A percentile compares a stretch with the other conserved stretches of the same genome.
These are phyloP conservation scores for Colletotrichum endophyticum DNA, from an alignment of 2,329 filamentous ascomycete genomes.

Conservation along the genomic window DNA sequence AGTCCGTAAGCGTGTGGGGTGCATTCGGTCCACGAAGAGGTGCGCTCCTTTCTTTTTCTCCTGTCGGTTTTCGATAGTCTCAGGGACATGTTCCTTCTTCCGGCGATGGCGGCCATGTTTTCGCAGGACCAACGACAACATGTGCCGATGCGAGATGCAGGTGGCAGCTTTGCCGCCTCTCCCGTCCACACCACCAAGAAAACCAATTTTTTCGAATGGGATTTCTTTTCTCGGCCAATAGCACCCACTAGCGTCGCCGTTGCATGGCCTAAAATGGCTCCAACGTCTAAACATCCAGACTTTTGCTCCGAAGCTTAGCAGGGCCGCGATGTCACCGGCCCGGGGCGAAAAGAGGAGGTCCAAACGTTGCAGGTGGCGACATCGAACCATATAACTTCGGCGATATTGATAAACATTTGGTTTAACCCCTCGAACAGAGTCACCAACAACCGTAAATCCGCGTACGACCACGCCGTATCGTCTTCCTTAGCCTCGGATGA, in stretches of 20 bases:
- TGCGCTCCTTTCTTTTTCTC: not conserved
- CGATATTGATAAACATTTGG: not conserved
- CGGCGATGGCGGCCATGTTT: not conserved
- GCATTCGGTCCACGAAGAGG: not conserved
- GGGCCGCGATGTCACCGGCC: not conserved
- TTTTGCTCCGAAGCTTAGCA: not conserved
- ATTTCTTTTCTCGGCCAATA: not conserved
- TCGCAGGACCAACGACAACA: not conserved
- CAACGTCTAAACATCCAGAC: not conserved
- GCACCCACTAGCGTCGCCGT: conserved; percentile 6
- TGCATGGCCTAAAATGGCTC: not conserved
- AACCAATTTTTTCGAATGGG: not conserved
- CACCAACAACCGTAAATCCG: not conserved
- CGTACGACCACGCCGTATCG: not conserved
- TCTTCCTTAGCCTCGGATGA: conserved; percentile 8
- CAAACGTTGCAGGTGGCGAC: conserved; percentile 8
- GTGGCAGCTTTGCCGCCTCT: not conserved
- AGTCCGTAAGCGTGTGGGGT: not conserved
- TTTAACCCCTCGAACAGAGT: not conserved
- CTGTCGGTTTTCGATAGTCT: not conserved
- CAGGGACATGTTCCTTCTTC: conserved; percentile 3
- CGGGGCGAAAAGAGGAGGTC: not conserved
- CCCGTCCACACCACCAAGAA: not conserved
- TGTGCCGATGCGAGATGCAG: not conserved
- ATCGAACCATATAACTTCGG: conserved; percentile 7